Conservation (phyloP, 352 stramenopile genomes). For the Aphanomyces invadans region DNA sequence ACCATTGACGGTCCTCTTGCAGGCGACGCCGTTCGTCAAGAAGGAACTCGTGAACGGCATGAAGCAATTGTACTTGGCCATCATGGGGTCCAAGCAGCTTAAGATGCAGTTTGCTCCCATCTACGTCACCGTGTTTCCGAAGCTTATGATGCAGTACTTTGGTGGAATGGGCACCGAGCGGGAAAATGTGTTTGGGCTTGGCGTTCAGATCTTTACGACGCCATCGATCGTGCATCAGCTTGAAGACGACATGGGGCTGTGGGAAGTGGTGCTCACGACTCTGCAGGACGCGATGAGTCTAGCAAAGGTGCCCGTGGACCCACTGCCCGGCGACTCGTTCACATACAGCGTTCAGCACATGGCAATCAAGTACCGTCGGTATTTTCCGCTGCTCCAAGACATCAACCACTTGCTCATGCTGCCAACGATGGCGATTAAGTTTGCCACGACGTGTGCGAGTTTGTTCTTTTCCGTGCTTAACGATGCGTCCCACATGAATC, state of each 20-base stretch:
- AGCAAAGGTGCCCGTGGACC: neutral
- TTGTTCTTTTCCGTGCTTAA: neutral
- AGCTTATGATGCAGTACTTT: slow-evolving; percentile 84
- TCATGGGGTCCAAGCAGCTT: slow-evolving; percentile 91
- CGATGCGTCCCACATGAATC: slow-evolving; percentile 12
- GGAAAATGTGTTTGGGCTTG: slow-evolving; percentile 87
- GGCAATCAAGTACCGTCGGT: slow-evolving; percentile 11
- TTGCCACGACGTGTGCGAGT: neutral
- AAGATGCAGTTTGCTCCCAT: slow-evolving; percentile 90
- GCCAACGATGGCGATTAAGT: slow-evolving; percentile 1
- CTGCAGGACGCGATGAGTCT: slow-evolving; percentile 60
- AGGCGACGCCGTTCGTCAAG: slow-evolving; percentile 91
- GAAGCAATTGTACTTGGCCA: slow-evolving; percentile 91
- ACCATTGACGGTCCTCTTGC: slow-evolving; percentile 84
- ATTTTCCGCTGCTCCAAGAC: slow-evolving; percentile 13
- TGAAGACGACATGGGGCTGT: slow-evolving; percentile 34
- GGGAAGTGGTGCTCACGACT: slow-evolving; percentile 71
- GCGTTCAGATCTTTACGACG: slow-evolving; percentile 92
- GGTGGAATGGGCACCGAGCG: slow-evolving; percentile 83
- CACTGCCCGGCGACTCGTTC: neutral
- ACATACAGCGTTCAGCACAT: slow-evolving; percentile 2
- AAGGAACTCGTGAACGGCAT: slow-evolving; percentile 88
- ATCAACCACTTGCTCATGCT: slow-evolving; percentile 6
- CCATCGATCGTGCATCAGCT: slow-evolving; percentile 78
- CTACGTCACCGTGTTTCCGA: slow-evolving; percentile 79